Conservation (phyloP, 2,329 filamentous ascomycete genomes). For the Alternaria sp. region DNA sequence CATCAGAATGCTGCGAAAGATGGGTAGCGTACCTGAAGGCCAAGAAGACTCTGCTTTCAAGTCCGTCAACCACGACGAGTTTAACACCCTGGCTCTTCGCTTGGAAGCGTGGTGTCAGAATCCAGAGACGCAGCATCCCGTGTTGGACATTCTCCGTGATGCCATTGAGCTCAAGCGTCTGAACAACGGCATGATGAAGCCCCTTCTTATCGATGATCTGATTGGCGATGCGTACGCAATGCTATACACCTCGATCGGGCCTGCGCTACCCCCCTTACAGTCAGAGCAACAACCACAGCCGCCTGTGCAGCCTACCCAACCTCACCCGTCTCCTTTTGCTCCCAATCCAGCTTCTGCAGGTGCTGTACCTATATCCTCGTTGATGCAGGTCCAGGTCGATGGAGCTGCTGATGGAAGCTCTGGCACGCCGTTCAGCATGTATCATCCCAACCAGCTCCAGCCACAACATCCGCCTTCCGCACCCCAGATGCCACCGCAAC, state of each 20-base stretch:
- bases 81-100: slow-evolving; percentile 65
- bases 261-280: slow-evolving; percentile 61
- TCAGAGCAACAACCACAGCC: slow-evolving; percentile 50
- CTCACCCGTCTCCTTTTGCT: slow-evolving; percentile 14
- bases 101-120: slow-evolving; percentile 67
- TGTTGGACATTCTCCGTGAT: slow-evolving; percentile 71
- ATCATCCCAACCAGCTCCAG: slow-evolving; percentile 37
- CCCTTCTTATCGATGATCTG: slow-evolving; percentile 87
- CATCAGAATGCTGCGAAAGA: slow-evolving; percentile 65
- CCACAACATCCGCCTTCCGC: slow-evolving; percentile 23
- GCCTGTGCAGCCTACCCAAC: slow-evolving; percentile 18
- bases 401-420: slow-evolving; percentile 28
- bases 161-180: slow-evolving; percentile 76
- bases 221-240: slow-evolving; percentile 88
- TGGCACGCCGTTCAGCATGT: slow-evolving; percentile 37
- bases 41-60: slow-evolving; percentile 72
- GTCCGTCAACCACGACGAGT: slow-evolving; percentile 70
- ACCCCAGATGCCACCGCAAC: slow-evolving; percentile 23
- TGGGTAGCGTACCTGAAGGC: slow-evolving; percentile 65
- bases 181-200: slow-evolving; percentile 88
- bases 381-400: slow-evolving; percentile 47
- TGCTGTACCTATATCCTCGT: slow-evolving; percentile 39
- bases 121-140: slow-evolving; percentile 56
- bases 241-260: slow-evolving; percentile 73
- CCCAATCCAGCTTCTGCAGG: slow-evolving; percentile 13